Evolutionary conservation across 495 filamentous ascomycete species (phyloP), one percentile per base, ranked within the genome.

Genomic region (Penicillium turbatum): DNA sequence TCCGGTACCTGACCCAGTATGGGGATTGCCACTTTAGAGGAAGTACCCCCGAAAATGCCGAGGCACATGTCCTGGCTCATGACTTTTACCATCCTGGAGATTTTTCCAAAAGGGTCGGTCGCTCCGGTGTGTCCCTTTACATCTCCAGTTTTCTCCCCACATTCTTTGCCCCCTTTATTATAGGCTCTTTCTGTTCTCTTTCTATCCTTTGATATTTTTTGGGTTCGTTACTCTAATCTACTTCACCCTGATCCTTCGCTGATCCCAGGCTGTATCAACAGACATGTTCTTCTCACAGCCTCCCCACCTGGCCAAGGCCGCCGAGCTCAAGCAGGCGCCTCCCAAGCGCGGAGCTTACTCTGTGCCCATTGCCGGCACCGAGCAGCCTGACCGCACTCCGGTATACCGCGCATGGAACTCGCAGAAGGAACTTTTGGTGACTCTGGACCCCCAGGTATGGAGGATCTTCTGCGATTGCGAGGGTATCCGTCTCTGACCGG

Each of bases 351-450:
- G 53, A 15, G 74, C 77, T 1, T 80, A 77, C 57, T 75, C 73
- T 31, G 75, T 96, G 3, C 73, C 88, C 13, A 52, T 98, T 29
- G 84, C 89, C 6, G 88, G 87, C 48, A 83, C 84, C 27, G 80
- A 90, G 72, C 70, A 79, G 51, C 82, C 85, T 24, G 91, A 87
- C 39, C 82, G 89, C 51, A 87, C 79, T 19, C 72, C 80, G 30
- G 72, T 95, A 51, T 98, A 97, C 70, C 82, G 93, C 53, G 86
- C 95, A 70, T 95, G 86, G 85, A 81, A 81, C 55, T 83, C 83
- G 60, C 74, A 76, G 40, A 84, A 93, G 65, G 81, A 80, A 36
- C 70, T 96, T 53, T 68, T 96, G 35, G 77, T 79, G 56, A 90
- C 86, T 16, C 72, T 89, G 55, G 85, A 92, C 69, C 89, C 91